phyloP scores from a whole-genome alignment of 176 grass and related monocot genomes.

The Chrysopogon serrulatus region DNA sequence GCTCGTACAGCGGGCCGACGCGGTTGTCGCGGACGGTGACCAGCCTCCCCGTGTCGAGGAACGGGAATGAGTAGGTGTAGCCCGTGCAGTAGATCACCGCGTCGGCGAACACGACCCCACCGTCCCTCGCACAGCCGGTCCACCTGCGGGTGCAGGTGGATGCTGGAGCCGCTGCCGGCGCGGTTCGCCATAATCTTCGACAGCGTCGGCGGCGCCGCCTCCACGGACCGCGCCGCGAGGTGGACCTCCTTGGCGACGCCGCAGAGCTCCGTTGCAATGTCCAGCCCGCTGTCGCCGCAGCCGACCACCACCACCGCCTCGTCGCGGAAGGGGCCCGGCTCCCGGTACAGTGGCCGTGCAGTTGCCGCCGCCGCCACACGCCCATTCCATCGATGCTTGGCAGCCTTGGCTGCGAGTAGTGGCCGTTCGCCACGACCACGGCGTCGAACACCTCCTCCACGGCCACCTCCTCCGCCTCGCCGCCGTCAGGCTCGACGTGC shows the following conservation, averaged over 20 bases:
- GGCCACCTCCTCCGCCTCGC: accelerated
- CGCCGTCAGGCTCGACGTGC: not conserved
- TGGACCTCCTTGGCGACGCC: constrained; percentile 27
- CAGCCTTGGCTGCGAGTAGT: constrained; percentile 26
- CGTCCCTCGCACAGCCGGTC: too few relatives aligned
- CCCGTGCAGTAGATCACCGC: too few relatives aligned
- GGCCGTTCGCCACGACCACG: constrained; percentile 30
- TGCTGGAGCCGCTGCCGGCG: too few relatives aligned
- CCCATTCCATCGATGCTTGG: constrained; percentile 24
- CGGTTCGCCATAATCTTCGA: not conserved
- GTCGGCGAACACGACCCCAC: too few relatives aligned
- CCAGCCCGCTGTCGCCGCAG: constrained; percentile 19
- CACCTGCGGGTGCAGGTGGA: not conserved
- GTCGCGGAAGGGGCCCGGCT: constrained; percentile 12
- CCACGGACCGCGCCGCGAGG: not conserved
- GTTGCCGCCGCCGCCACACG: constrained; percentile 19
- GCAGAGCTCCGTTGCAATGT: constrained; percentile 27
- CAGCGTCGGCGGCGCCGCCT: not conserved
- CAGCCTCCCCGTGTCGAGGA: constrained; percentile 18
- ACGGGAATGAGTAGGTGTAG: constrained; percentile 30
- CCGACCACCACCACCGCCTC: constrained; percentile 39
- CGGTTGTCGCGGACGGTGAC: constrained; percentile 30
- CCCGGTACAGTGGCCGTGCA: constrained; percentile 49
- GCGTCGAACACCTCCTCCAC: constrained; percentile 36
- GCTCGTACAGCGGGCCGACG: too few relatives aligned